phyloP scores from a whole-genome alignment of 177 flowering plant species.

The Tripterygium wilfordii region DNA sequence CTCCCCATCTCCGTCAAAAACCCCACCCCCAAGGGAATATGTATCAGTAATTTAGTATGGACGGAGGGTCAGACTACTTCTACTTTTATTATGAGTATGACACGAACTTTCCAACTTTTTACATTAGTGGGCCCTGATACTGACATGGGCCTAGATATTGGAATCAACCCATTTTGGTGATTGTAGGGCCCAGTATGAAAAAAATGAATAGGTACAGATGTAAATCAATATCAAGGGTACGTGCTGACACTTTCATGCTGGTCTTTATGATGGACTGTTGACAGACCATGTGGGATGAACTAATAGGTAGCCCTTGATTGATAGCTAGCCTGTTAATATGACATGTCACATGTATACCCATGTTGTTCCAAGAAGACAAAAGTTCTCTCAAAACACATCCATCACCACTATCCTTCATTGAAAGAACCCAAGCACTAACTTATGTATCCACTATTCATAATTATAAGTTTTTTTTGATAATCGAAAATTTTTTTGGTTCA shows the following conservation, averaged over 20 bases:
- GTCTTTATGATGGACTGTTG: not conserved
- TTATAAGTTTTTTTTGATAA: too few relatives aligned
- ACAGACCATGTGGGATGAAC: conserved; percentile 3
- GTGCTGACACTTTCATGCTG: not conserved
- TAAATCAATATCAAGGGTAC: not conserved
- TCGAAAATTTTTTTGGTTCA: too few relatives aligned
- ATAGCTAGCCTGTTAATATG: not conserved
- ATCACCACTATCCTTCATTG: too few relatives aligned
- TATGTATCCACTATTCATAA: too few relatives aligned
- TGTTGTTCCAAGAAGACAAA: too few relatives aligned
- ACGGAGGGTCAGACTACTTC: conserved; percentile 10
- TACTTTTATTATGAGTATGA: too few relatives aligned
- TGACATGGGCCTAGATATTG: conserved; percentile 16
- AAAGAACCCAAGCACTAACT: too few relatives aligned
- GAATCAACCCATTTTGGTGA: conserved; percentile 5
- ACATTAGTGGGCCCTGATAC: not conserved
- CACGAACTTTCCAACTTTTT: conserved; percentile 11
- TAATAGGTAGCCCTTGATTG: not conserved
- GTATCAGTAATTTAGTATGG: conserved; percentile 10
- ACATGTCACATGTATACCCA: too few relatives aligned
- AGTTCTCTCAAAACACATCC: too few relatives aligned
- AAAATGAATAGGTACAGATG: not conserved
- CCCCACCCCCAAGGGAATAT: too few relatives aligned
- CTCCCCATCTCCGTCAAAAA: conserved; percentile 12
- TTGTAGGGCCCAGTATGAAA: not conserved